These are phyloP conservation scores for Puya raimondii DNA, from an alignment of 176 grass and related monocot species.

Conservation along the genomic window DNA sequence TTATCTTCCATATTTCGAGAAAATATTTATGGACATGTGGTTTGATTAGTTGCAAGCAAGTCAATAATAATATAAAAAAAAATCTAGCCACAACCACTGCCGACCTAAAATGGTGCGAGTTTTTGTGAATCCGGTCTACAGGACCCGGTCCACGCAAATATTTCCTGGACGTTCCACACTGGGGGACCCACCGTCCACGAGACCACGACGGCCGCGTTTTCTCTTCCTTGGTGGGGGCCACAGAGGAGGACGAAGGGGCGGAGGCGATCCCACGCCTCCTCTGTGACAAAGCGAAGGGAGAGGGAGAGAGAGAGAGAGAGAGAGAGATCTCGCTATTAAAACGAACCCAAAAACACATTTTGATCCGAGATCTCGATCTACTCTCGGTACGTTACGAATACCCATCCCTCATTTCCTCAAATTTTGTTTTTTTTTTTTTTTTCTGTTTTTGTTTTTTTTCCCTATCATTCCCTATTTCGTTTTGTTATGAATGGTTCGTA, in stretches of 20 bases:
- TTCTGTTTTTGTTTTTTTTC: not conserved
- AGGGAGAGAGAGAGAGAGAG: not conserved
- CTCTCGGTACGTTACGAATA: not conserved
- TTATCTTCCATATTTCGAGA: too few relatives aligned
- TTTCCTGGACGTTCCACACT: not conserved
- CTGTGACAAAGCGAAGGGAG: not conserved
- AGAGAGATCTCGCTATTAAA: not conserved
- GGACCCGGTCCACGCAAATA: too few relatives aligned
- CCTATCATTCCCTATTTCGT: too few relatives aligned
- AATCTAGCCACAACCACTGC: too few relatives aligned
- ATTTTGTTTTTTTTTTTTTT: not conserved
- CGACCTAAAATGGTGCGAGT: too few relatives aligned
- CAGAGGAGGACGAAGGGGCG: not conserved
- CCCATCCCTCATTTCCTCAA: not conserved
- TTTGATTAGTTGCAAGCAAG: too few relatives aligned
- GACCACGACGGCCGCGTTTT: not conserved
- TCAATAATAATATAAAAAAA: too few relatives aligned
- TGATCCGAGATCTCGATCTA: slow-evolving; percentile 3
- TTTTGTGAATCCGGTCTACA: too few relatives aligned
- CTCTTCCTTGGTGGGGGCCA: not conserved
- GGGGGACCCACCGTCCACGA: not conserved
- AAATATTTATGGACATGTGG: too few relatives aligned
- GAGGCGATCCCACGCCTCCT: not conserved
- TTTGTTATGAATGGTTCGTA: too few relatives aligned
- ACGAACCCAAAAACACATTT: not conserved